Evolutionary conservation across 768 basidiomycete genomes (phyloP), one percentile per base, ranked within the genome.

Genomic region (Lactarius evosmus): DNA sequence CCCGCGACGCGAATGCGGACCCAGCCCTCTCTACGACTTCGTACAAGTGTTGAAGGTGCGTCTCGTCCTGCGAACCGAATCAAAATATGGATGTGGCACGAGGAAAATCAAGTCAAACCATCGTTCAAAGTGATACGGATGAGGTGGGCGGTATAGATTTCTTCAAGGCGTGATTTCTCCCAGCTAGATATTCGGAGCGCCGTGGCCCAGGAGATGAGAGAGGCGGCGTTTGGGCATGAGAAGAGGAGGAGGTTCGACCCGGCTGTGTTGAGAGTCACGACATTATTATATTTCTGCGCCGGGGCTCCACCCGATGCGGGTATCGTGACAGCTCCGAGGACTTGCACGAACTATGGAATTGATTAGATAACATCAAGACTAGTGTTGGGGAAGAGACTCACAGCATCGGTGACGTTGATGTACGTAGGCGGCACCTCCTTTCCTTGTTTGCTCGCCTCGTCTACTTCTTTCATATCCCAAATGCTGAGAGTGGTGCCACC

Each of bases 101-200:
- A 55, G 4, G 29, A 38, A 56, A 36, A 30, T 53, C n/a, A 52
- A 57, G 30, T 33, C 77, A 32, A 59, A 79, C 82, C 76, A 52
- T 80, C 78, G 60, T 77, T 79, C 52, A 90, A 74, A n/a, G 83
- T 89, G 70, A 89, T 91, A 58, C 93, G 83, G 66, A 98, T 83
- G 50, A 98, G 77, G 77, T 98, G 93, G 6, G 94, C 95, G 0
- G 97, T 98, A 73, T 98, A 98, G 64, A 99, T 94, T 77, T 99
- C 96, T 75, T 97, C 93, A 17, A 98, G 81, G 49, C 94, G 86
- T 1, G 92, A 88, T 72, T 95, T 94, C 76, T 99, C 97, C 94
- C 95, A 99, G 57, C 90, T 83, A 11, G 89, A 86, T 5, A 99
- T 81, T 19, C 97, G 87, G 40, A 98, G 80, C 5, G 94, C 93